phyloP scores from a whole-genome alignment of 345 rosid species.

The Citrus sp. region DNA sequence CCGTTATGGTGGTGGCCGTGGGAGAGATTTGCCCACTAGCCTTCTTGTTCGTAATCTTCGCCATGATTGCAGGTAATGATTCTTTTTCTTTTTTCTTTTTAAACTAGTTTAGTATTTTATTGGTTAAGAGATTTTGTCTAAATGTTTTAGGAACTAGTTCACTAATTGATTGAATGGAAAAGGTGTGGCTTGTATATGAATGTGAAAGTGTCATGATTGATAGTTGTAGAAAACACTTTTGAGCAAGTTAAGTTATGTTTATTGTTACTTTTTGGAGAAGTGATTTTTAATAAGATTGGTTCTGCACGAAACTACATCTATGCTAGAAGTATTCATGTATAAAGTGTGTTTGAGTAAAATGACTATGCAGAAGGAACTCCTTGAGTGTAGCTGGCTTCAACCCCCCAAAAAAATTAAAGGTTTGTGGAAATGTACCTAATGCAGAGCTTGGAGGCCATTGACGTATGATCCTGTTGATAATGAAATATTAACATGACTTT shows the following conservation, averaged over 20 bases:
- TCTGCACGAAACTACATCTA: not conserved
- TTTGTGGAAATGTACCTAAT: not conserved
- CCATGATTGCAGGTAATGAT: conserved; percentile 80
- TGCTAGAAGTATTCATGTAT: not conserved
- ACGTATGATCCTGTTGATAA: not conserved
- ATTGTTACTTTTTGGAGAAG: no score
- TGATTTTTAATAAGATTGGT: not conserved
- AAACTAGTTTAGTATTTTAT: not conserved
- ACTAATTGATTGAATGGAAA: not conserved
- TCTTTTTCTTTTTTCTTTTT: no score
- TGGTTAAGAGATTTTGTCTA: not conserved
- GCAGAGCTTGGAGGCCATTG: not conserved
- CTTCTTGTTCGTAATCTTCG: conserved; percentile 97
- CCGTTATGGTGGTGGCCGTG: conserved; percentile 58
- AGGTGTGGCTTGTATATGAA: not conserved
- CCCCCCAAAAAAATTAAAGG: not conserved
- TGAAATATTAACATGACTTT: not conserved
- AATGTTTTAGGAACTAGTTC: not conserved
- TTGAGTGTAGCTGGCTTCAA: not conserved
- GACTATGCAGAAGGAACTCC: not conserved
- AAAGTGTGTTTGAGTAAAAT: not conserved
- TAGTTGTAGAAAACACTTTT: no score
- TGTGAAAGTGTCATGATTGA: not conserved
- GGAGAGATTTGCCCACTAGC: conserved; percentile 92
- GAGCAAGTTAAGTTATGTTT: no score